Conservation (phyloP, 163 green algal genomes). For the Chlamydomonas reinhardtii region DNA sequence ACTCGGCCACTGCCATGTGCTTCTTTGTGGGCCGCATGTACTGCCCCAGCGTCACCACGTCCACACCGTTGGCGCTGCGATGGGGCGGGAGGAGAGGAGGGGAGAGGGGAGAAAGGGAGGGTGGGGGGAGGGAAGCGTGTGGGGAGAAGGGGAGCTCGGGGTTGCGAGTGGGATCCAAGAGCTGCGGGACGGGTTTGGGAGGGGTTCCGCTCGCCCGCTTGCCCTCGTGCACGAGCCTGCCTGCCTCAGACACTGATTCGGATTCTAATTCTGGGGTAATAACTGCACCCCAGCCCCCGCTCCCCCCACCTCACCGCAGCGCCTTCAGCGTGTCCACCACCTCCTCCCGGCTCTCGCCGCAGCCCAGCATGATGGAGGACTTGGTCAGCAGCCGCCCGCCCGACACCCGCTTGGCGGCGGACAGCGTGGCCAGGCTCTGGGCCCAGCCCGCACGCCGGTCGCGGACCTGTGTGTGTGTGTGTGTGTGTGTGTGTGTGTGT, state of each 20-base stretch:
- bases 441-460: constrained; percentile 94
- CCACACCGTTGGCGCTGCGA: constrained; percentile 74
- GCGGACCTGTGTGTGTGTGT: constrained; percentile 70
- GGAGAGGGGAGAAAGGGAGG: background rate
- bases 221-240: too few relatives aligned
- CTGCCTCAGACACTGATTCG: too few relatives aligned
- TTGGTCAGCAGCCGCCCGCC: constrained; percentile 79
- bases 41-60: constrained; percentile 98
- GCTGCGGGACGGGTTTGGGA: too few relatives aligned
- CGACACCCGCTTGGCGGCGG: constrained; percentile 82
- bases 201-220: too few relatives aligned
- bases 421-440: constrained; percentile 90
- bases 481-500: too few relatives aligned
- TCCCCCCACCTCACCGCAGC: constrained; percentile 27
- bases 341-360: constrained; percentile 91
- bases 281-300: too few relatives aligned
- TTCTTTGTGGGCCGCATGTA: constrained; percentile 98
- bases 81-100: background rate
- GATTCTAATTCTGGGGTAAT: too few relatives aligned
- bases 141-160: too few relatives aligned
- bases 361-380: constrained; percentile 98
- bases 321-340: constrained; percentile 76
- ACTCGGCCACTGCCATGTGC: constrained; percentile 97
- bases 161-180: too few relatives aligned
- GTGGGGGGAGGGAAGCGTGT: background rate